A percentile compares a stretch with the other conserved stretches of the same genome.
These are phyloP conservation scores for Lachnum nothofagi DNA, from an alignment of 2,329 filamentous ascomycete species.

Conservation along the genomic window DNA sequence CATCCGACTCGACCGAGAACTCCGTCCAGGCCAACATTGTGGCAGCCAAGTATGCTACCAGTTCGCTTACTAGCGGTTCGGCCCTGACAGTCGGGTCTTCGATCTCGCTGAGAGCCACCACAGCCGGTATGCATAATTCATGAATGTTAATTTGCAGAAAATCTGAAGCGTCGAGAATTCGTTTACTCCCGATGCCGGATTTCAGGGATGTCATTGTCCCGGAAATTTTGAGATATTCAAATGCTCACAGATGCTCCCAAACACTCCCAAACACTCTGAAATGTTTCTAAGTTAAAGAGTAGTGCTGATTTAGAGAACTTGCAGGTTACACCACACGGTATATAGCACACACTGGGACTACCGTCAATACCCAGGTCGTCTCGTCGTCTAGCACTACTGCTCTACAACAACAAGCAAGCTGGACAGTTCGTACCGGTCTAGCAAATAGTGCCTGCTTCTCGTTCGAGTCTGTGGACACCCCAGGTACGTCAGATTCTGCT, in stretches of 20 bases:
- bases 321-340: constrained; percentile 52
- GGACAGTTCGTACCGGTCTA: constrained; percentile 50
- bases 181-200: too few species aligned
- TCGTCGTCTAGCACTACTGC: constrained; percentile 44
- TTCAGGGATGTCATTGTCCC: too few species aligned
- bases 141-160: too few species aligned
- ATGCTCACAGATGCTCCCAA: too few species aligned
- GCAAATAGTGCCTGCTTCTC: constrained; percentile 54
- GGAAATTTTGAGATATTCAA: too few species aligned
- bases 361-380: constrained; percentile 52
- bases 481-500: too few species aligned
- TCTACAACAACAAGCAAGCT: constrained; percentile 49
- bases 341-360: constrained; percentile 46
- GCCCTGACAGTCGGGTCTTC: constrained; percentile 44
- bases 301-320: too few species aligned
- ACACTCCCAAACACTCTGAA: too few species aligned
- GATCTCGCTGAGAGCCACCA: constrained; percentile 52
- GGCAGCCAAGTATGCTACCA: constrained; percentile 51
- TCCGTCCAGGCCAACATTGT: constrained; percentile 55
- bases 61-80: constrained; percentile 44
- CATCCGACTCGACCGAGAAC: constrained; percentile 53
- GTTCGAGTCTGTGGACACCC: constrained; percentile 54
- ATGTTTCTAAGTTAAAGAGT: too few species aligned
- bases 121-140: too few species aligned
- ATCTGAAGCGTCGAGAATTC: too few species aligned